A percentile compares a stretch with the other conserved stretches of the same genome.
phyloP scores from a whole-genome alignment of 176 grass and related monocot species.

The Olyra latifolia region DNA sequence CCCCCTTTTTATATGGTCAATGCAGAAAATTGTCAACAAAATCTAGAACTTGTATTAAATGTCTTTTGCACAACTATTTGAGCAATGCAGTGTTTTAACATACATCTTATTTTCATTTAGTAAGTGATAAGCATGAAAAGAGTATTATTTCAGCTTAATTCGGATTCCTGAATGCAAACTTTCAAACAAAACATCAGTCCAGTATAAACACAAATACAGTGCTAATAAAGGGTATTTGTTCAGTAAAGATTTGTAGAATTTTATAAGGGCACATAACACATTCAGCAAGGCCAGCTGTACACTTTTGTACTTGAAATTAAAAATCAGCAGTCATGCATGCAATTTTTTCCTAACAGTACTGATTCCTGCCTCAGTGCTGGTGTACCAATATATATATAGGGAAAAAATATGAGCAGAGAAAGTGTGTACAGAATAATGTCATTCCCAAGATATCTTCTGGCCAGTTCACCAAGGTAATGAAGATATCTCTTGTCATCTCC shows the following conservation, averaged over 20 bases:
- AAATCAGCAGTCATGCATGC: background rate
- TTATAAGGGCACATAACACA: background rate
- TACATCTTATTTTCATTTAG: background rate
- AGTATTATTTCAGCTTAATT: conserved; percentile 8
- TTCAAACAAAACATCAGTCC: background rate
- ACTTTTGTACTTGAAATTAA: background rate
- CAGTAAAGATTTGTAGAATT: conserved; percentile 3
- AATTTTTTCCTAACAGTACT: background rate
- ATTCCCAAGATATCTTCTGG: conserved; percentile 77
- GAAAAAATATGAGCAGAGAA: conserved; percentile 37
- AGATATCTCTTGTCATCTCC: conserved; percentile 90
- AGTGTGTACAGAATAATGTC: conserved; percentile 63
- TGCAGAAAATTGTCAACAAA: conserved; percentile 16
- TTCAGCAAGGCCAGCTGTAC: background rate
- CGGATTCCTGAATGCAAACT: conserved; percentile 2
- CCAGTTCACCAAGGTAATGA: conserved; percentile 66
- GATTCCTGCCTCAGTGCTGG: background rate
- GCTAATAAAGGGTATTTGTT: conserved; percentile 1
- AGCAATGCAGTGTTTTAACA: background rate
- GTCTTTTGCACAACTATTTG: background rate
- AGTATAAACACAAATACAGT: background rate
- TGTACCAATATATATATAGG: conserved; percentile 9
- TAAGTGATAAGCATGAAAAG: background rate
- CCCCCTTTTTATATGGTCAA: background rate
- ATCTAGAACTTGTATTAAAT: background rate